Conservation (phyloP, 495 filamentous ascomycete species). For the Alectoria sarmentosa region DNA sequence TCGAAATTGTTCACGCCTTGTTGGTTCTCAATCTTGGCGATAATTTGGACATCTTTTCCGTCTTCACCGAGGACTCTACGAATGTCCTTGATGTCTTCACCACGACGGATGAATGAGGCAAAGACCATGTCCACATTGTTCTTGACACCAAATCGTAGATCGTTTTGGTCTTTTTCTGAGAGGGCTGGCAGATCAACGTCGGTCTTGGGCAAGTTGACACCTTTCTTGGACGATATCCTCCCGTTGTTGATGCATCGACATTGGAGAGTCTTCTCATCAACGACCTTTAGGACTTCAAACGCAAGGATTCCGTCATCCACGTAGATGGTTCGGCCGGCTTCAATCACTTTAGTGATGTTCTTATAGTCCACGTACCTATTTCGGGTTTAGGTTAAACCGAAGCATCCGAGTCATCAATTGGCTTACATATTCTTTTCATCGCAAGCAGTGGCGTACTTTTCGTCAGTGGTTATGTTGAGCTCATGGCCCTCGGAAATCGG, state of each 20-base stretch:
- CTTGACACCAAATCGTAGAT: conserved; percentile 91
- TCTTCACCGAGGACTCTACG: conserved; percentile 84
- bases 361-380: conserved; percentile 95
- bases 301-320: conserved; percentile 97
- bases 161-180: conserved; percentile 95
- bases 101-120: conserved; percentile 94
- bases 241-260: conserved; percentile 89
- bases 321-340: conserved; percentile 89
- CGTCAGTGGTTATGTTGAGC: conserved; percentile 95
- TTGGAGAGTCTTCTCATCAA: conserved; percentile 80
- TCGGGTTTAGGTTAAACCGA: conserved; percentile 6
- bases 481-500: conserved; percentile 76
- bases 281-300: conserved; percentile 83
- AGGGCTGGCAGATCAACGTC: conserved; percentile 96
- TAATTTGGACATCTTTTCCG: conserved; percentile 97
- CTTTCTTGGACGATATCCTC: conserved; percentile 96
- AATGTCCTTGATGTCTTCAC: conserved; percentile 84
- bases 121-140: conserved; percentile 99
- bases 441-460: conserved; percentile 77
- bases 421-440: conserved; percentile 91
- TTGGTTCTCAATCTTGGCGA: conserved; percentile 99
- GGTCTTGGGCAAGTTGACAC: conserved; percentile 96
- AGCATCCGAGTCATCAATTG: too few relatives aligned
- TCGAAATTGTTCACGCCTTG: conserved; percentile 99
- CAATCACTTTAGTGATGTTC: conserved; percentile 98